Percentiles rank a stretch among this genome's conserved stretches.
Conservation (phyloP, 495 filamentous ascomycete genomes). For the Penicillium steckii region DNA sequence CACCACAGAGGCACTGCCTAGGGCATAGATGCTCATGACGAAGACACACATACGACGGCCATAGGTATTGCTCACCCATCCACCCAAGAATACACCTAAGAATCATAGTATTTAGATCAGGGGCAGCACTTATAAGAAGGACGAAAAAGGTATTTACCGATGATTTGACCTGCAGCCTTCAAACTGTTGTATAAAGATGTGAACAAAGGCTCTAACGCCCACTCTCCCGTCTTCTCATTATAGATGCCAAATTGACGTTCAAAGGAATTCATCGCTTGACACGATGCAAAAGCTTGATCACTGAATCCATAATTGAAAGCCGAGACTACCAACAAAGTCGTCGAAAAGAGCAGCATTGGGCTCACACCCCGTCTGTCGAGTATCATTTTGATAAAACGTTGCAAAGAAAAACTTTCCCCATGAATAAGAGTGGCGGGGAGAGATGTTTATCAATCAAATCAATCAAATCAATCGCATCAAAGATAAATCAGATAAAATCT, state of each 20-base stretch:
- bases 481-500: neutral
- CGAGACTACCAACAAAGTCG: slow-evolving; percentile 10
- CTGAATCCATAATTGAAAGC: slow-evolving; percentile 39
- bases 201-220: slow-evolving; percentile 20
- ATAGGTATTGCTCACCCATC: slow-evolving; percentile 27
- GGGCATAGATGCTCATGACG: slow-evolving; percentile 32
- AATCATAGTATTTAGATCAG: neutral
- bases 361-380: slow-evolving; percentile 1
- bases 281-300: slow-evolving; percentile 31
- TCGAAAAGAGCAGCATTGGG: slow-evolving; percentile 7
- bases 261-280: slow-evolving; percentile 34
- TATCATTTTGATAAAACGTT: slow-evolving; percentile 1
- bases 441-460: slow-evolving; percentile 5
- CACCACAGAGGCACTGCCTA: slow-evolving; percentile 30
- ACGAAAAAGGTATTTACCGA: slow-evolving; percentile 2
- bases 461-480: slow-evolving; percentile 4
- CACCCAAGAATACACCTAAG: slow-evolving; percentile 26
- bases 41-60: slow-evolving; percentile 36
- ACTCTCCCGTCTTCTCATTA: slow-evolving; percentile 14
- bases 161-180: slow-evolving; percentile 31
- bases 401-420: neutral
- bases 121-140: neutral
- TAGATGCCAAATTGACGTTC: slow-evolving; percentile 30
- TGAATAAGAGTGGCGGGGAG: neutral
- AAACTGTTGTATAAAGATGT: slow-evolving; percentile 33